These are phyloP conservation scores for Penicillium lividum DNA, from an alignment of 495 filamentous ascomycete genomes.

Conservation along the genomic window DNA sequence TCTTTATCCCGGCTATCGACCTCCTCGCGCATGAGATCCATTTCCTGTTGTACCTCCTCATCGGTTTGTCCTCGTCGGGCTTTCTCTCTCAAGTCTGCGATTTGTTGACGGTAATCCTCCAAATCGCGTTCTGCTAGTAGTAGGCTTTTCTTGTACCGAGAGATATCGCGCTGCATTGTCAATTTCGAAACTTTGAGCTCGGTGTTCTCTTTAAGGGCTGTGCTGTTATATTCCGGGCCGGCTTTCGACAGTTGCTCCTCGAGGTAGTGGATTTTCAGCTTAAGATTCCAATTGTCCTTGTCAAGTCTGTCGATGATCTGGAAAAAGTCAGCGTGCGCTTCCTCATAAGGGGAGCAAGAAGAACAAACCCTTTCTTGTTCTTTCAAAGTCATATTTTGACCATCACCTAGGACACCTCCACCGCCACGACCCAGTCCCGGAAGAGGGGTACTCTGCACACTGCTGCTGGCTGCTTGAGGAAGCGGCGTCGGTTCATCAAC, in stretches of 20 bases:
- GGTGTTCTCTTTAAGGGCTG: conserved; percentile 88
- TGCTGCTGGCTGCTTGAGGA: conserved; percentile 74
- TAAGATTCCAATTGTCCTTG: conserved; percentile 93
- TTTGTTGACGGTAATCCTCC: conserved; percentile 73
- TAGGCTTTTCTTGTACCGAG: conserved; percentile 78
- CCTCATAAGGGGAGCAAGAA: background rate
- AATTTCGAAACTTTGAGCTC: conserved; percentile 89
- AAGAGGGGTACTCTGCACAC: conserved; percentile 76
- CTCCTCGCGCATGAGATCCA: conserved; percentile 60
- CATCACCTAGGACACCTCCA: conserved; percentile 68
- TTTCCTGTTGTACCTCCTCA: conserved; percentile 60
- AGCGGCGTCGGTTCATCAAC: conserved; percentile 61
- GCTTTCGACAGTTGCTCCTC: conserved; percentile 82
- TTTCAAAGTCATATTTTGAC: conserved; percentile 76
- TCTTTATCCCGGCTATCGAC: conserved; percentile 57
- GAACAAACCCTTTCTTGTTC: conserved; percentile 85
- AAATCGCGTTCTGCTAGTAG: conserved; percentile 76
- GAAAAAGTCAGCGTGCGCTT: conserved; percentile 19
- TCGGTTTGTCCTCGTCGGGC: conserved; percentile 72
- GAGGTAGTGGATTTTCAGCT: conserved; percentile 94
- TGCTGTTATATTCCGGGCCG: conserved; percentile 83
- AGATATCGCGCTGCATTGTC: conserved; percentile 83
- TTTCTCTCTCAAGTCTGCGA: conserved; percentile 76
- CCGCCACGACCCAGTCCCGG: conserved; percentile 59
- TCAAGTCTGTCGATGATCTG: conserved; percentile 89